A percentile compares a stretch with the other conserved stretches of the same genome.
Evolutionary conservation across 345 rosid species (phyloP).

Genomic region (Aquilaria yunnanensis): DNA sequence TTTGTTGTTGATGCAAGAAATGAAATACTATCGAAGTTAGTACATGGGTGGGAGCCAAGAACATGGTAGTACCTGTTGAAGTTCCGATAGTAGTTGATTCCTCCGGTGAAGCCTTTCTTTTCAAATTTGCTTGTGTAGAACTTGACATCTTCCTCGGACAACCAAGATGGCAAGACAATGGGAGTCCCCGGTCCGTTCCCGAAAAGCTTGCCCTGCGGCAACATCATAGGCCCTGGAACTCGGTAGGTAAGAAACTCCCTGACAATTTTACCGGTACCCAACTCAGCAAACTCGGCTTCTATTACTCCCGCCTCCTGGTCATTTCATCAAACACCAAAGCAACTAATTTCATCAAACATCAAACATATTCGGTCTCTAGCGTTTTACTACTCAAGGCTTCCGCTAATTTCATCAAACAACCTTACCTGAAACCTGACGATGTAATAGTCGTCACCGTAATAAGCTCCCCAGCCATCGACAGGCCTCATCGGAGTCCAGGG

Average conservation of each 20-base stretch:
- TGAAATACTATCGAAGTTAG: background rate
- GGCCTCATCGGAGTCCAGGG: slow-evolving; percentile 32
- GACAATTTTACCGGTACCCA: slow-evolving; percentile 26
- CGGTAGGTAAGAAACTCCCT: slow-evolving; percentile 44
- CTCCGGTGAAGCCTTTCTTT: slow-evolving; percentile 54
- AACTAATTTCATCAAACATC: too few species aligned
- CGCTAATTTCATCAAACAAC: background rate
- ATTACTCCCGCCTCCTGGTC: slow-evolving; percentile 11
- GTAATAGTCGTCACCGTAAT: slow-evolving; percentile 48
- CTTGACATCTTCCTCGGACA: slow-evolving; percentile 49
- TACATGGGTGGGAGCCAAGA: background rate
- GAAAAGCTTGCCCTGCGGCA: slow-evolving; percentile 6
- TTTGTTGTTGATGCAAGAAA: too few species aligned
- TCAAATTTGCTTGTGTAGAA: slow-evolving; percentile 53
- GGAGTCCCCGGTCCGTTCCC: slow-evolving; percentile 32
- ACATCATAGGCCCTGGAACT: background rate
- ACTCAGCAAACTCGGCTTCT: slow-evolving; percentile 9
- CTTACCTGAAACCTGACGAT: slow-evolving; percentile 58
- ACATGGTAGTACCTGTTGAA: background rate
- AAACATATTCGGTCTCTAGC: too few species aligned
- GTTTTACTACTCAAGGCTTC: too few species aligned
- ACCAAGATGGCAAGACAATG: slow-evolving; percentile 43
- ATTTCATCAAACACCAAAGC: background rate
- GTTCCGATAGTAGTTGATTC: slow-evolving; percentile 50
- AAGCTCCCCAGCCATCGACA: slow-evolving; percentile 13